Evolutionary conservation across 257 asterid genomes (phyloP).

Genomic region (Solanum pennellii): DNA sequence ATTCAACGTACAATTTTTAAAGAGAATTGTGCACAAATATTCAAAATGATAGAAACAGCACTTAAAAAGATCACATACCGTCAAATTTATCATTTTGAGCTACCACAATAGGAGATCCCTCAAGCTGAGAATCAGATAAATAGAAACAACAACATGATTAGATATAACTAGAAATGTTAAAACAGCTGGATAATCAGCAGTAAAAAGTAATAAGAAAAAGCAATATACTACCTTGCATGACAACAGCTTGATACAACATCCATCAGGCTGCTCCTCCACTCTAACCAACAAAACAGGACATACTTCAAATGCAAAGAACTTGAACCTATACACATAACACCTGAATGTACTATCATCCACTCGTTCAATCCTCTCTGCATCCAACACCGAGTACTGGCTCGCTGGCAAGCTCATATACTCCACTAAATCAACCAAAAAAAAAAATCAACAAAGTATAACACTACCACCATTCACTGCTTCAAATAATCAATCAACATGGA

Average conservation of each 20-base stretch:
- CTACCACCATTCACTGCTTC: neutral
- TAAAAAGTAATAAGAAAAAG: neutral
- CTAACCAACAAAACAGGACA: conserved; percentile 93
- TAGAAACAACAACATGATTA: neutral
- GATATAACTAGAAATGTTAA: neutral
- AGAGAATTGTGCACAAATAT: neutral
- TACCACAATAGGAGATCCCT: conserved; percentile 77
- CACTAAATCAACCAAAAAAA: conserved; percentile 17
- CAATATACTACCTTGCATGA: conserved; percentile 68
- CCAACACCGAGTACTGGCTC: conserved; percentile 97
- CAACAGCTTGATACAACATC: conserved; percentile 84
- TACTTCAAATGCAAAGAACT: conserved; percentile 78
- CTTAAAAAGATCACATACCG: conserved; percentile 27
- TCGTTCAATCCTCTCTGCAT: conserved; percentile 92
- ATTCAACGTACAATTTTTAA: neutral
- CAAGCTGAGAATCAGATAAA: conserved; percentile 44
- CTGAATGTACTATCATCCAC: conserved; percentile 81
- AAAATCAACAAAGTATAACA: neutral
- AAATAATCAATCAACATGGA: neutral
- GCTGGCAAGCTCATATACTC: conserved; percentile 99
- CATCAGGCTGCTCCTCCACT: conserved; percentile 87
- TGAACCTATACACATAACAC: conserved; percentile 74
- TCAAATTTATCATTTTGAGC: conserved; percentile 90
- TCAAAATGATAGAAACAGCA: neutral
- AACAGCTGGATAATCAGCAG: neutral